These are phyloP conservation scores for Westerdykella aurantiaca DNA, from an alignment of 2,329 filamentous ascomycete genomes.

Conservation along the genomic window DNA sequence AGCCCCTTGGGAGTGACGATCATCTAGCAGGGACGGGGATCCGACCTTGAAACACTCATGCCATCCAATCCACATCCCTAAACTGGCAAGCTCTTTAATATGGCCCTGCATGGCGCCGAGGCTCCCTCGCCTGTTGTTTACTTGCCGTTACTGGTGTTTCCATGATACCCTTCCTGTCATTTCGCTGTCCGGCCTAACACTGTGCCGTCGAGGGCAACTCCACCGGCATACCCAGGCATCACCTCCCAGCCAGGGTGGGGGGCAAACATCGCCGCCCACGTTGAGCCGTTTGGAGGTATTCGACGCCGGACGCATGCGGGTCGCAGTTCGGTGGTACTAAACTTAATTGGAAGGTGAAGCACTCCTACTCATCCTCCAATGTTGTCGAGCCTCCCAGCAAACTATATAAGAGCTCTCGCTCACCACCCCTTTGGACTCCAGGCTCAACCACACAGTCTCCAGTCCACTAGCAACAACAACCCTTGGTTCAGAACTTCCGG, in stretches of 20 bases:
- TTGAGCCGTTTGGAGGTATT: constrained; percentile 15
- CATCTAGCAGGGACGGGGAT: constrained; percentile 6
- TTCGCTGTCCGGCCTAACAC: constrained; percentile 20
- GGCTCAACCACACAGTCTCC: constrained; percentile 25
- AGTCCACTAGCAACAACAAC: constrained; percentile 13
- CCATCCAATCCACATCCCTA: constrained; percentile 25
- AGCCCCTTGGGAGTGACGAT: constrained; percentile 5
- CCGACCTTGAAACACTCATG: constrained; percentile 12
- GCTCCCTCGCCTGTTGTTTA: constrained; percentile 10
- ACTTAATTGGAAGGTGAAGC: constrained; percentile 29
- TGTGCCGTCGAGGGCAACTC: constrained; percentile 18
- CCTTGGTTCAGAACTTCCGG: constrained; percentile 10
- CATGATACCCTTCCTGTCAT: constrained; percentile 12
- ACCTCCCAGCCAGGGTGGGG: constrained; percentile 28
- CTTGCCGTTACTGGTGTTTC: constrained; percentile 14
- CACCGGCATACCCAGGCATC: constrained; percentile 20
- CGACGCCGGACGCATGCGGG: constrained; percentile 16
- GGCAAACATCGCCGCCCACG: constrained; percentile 20
- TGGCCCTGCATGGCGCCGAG: constrained; percentile 27
- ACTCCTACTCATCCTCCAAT: constrained; percentile 10
- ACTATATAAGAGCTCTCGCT: constrained; percentile 27
- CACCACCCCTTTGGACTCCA: constrained; percentile 12
- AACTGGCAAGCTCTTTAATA: constrained; percentile 27
- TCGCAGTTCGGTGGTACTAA: constrained; percentile 11
- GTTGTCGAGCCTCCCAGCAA: constrained; percentile 4